Conservation (phyloP, 148 eudicot genomes). For the Rhododendron molle region DNA sequence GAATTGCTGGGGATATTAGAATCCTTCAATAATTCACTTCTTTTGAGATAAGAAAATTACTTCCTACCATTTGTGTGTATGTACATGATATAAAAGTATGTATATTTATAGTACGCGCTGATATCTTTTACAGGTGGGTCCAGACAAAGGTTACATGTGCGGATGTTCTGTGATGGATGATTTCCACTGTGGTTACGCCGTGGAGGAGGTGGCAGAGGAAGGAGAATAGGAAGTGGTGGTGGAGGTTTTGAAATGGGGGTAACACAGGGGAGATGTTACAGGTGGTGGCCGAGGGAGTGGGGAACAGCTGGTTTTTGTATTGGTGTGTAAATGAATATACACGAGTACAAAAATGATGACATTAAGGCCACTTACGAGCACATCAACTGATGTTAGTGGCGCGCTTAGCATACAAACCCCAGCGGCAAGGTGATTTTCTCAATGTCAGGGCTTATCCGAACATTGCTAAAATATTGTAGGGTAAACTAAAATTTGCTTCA, state of each 20-base stretch:
- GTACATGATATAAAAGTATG: too few relatives aligned
- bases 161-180: neutral
- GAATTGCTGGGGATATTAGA: too few relatives aligned
- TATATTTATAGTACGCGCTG: neutral
- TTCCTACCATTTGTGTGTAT: too few relatives aligned
- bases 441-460: neutral
- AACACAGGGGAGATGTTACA: neutral
- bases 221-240: neutral
- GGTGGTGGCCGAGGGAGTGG: neutral
- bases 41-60: neutral
- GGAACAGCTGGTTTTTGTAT: neutral
- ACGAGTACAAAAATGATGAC: neutral
- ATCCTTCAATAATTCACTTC: too few relatives aligned
- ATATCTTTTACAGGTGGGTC: neutral
- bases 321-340: neutral
- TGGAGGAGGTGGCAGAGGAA: neutral
- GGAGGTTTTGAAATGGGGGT: neutral
- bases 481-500: neutral
- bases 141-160: neutral
- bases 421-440: neutral
- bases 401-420: neutral
- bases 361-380: neutral
- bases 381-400: neutral
- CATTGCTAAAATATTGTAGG: neutral
- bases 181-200: neutral